A percentile compares a stretch with the other conserved stretches of the same genome.
Evolutionary conservation across 495 filamentous ascomycete genomes (phyloP).

Genomic region (Penicillium antarcticum): DNA sequence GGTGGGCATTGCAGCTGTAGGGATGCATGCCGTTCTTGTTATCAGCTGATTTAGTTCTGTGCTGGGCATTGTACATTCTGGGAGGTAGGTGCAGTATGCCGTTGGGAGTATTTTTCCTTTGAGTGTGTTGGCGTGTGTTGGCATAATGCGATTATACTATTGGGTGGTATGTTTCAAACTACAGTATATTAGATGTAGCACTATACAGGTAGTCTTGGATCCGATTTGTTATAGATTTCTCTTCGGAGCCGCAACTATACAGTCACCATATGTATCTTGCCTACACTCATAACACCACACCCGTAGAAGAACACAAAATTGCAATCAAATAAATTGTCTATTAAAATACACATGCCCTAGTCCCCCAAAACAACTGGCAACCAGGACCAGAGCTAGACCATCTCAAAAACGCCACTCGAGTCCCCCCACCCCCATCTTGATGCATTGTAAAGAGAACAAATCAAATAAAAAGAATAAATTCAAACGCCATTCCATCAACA

Average conservation of each 20-base stretch:
- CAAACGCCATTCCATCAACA: constrained; percentile 1
- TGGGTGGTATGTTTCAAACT: no score
- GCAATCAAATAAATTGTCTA: constrained; percentile 11
- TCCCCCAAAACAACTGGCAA: constrained; percentile 8
- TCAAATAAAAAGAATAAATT: background rate
- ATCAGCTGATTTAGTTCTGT: background rate
- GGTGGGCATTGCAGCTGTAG: background rate
- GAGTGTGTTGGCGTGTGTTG: no score
- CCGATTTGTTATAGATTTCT: no score
- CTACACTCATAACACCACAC: background rate
- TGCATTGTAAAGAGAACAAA: constrained; percentile 14
- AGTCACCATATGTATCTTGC: background rate
- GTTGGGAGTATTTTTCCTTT: no score
- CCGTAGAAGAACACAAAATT: background rate
- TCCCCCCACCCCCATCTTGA: constrained; percentile 20
- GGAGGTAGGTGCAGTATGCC: no score
- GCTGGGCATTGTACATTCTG: background rate
- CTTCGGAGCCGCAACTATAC: background rate
- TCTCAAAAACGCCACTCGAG: constrained; percentile 18
- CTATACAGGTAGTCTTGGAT: background rate
- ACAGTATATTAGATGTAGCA: no score
- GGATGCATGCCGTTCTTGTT: background rate
- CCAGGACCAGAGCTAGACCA: constrained; percentile 11
- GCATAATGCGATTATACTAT: no score
- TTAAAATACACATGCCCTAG: constrained; percentile 17